Evolutionary conservation across 116 monocot species (phyloP).

Genomic region (Papilionanthe hybrid): DNA sequence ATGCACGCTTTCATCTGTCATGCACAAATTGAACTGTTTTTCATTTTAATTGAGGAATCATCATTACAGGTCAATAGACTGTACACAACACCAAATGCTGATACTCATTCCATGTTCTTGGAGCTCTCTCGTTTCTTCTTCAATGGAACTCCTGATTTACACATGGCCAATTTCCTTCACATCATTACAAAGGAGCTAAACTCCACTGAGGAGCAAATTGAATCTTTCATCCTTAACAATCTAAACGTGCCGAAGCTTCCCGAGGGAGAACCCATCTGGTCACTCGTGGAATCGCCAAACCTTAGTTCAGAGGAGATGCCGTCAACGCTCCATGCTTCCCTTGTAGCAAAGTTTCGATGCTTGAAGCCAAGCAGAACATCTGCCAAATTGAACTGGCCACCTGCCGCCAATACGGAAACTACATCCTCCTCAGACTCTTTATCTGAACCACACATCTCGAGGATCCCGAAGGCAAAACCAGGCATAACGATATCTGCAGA

Average conservation of each 20-base stretch:
- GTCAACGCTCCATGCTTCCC: not conserved
- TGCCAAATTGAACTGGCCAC: slow-evolving; percentile 13
- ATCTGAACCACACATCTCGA: not conserved
- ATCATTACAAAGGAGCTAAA: slow-evolving; percentile 7
- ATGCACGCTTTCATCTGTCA: too few species aligned
- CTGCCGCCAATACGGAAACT: not conserved
- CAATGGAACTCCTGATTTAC: slow-evolving; percentile 9
- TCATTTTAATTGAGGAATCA: too few species aligned
- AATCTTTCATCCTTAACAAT: slow-evolving; percentile 10
- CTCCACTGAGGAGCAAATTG: slow-evolving; percentile 4
- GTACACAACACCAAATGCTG: slow-evolving; percentile 12
- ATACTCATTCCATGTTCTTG: slow-evolving; percentile 10
- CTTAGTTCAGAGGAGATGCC: not conserved
- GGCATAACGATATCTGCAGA: not conserved
- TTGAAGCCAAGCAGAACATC: not conserved
- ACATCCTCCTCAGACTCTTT: not conserved
- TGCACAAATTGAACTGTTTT: too few species aligned
- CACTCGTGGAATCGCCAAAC: not conserved
- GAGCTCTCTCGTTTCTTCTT: slow-evolving; percentile 21
- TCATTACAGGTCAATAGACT: slow-evolving; percentile 6
- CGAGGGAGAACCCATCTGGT: slow-evolving; percentile 16
- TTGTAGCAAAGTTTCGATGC: not conserved
- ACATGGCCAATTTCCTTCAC: slow-evolving; percentile 20
- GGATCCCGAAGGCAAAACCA: not conserved
- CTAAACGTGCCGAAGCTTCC: slow-evolving; percentile 16